Base-by-base conservation (phyloP, 2,329 filamentous ascomycete genomes). In the Ophiostoma populinum region DNA sequence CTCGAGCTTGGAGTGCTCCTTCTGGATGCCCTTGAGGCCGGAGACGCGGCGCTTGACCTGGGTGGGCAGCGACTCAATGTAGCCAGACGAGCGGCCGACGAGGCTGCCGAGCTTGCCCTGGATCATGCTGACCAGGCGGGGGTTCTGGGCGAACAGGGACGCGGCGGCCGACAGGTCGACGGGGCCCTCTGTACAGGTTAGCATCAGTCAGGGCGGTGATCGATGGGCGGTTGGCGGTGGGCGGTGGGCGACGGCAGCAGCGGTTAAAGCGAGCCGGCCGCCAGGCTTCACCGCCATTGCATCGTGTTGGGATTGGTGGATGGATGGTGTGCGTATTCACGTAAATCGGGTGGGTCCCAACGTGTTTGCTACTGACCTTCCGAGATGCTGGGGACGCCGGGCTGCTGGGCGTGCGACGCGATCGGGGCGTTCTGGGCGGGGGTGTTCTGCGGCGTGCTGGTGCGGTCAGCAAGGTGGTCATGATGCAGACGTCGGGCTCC, bases 1-100 rank as follows among this genome's bases (percentile, higher is more conserved):
- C 67, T 98, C 92, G 49, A 98, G 77, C 65, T 95, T 94, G 42
- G 87, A 82, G 64, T 98, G 90, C 51, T 95, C 86, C 62, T 94
- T 94, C 63, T 98, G 90, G 49, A 98, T 85, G 47, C 87, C 92
- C 66, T 95, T 94, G 43, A 98, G 70, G 47, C 90, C 92, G 42
- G 86, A 77, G 45, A 98, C 87, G 53, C 90, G 86, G 55, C 81
- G 82, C 57, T 86, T 85, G 50, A 98, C 86, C 41, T 79, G 73
- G 39, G 75, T 66, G 40, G 90, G 90, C 13, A 98, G 78, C 17
- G 82, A 92, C 68, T 98, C 90, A 57, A 98, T 83, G 61, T 98
- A 98, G 50, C 90, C 90, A 38, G 90, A 98, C 35, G 92, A 93
- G 47, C 80, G 78, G 51, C 90, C 90, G 51, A 98, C 82, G 41